Percentiles rank a stretch among this genome's conserved stretches.
phyloP scores from a whole-genome alignment of 1,139 yeast genomes.

The Taphrina sp. region DNA sequence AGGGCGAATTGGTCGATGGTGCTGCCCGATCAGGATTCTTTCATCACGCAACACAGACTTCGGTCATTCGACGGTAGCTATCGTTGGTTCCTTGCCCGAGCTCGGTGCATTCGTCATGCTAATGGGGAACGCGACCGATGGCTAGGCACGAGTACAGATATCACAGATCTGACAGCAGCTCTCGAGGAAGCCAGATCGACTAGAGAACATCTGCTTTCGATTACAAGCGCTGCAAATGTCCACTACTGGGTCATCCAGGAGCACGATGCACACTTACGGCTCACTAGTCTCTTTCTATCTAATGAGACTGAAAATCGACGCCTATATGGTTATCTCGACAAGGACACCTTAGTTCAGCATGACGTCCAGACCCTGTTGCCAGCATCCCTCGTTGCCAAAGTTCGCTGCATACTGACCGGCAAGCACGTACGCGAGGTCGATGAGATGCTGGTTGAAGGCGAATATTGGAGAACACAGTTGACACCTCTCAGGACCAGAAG shows the following conservation, averaged over 20 bases:
- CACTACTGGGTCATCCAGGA: constrained; percentile 21
- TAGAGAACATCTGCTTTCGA: constrained; percentile 11
- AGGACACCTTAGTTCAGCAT: neutral
- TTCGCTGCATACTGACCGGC: neutral
- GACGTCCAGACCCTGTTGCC: constrained; percentile 12
- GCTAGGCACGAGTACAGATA: constrained; percentile 45
- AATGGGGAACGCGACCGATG: constrained; percentile 44
- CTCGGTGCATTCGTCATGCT: constrained; percentile 43
- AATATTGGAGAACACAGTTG: constrained; percentile 15
- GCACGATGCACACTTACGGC: neutral
- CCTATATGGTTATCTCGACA: constrained; percentile 14
- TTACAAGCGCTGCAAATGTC: constrained; percentile 15
- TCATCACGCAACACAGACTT: constrained; percentile 43
- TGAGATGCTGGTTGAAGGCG: constrained; percentile 4
- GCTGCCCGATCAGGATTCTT: constrained; percentile 6
- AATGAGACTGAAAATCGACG: neutral
- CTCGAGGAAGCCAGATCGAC: constrained; percentile 18
- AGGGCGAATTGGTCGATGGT: constrained; percentile 1
- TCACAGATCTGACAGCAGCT: constrained; percentile 44
- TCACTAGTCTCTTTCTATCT: constrained; percentile 16
- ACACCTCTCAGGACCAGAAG: constrained; percentile 1
- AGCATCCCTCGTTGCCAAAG: neutral
- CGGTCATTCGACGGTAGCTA: constrained; percentile 44
- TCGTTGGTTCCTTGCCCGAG: constrained; percentile 42
- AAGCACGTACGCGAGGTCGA: constrained; percentile 1